These are phyloP conservation scores for Gremmenia infestans DNA, from an alignment of 2,329 filamentous ascomycete genomes.

Conservation along the genomic window DNA sequence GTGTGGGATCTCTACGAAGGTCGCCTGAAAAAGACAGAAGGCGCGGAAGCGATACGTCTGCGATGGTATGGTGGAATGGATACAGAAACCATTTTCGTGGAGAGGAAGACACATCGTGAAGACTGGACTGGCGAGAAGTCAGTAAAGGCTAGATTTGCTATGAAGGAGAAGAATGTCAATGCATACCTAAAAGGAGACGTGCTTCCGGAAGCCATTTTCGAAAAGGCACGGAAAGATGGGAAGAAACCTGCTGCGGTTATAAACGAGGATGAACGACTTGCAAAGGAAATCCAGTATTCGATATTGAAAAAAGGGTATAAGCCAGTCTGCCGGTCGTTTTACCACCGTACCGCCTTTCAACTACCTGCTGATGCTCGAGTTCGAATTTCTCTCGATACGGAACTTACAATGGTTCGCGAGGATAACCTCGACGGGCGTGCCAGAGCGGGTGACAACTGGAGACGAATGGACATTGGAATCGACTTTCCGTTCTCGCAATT, in stretches of 20 bases:
- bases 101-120: constrained; percentile 96
- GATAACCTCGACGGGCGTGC: constrained; percentile 82
- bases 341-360: constrained; percentile 97
- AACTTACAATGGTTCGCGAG: constrained; percentile 90
- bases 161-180: constrained; percentile 98
- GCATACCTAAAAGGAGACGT: constrained; percentile 79
- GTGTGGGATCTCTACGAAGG: constrained; percentile 94
- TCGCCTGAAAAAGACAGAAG: constrained; percentile 94
- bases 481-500: constrained; percentile 92
- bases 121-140: constrained; percentile 99
- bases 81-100: constrained; percentile 90
- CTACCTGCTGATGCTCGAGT: constrained; percentile 93
- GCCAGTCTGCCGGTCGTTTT: constrained; percentile 92
- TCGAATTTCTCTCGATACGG: constrained; percentile 93
- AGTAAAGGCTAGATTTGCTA: constrained; percentile 90
- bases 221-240: constrained; percentile 91
- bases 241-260: constrained; percentile 93
- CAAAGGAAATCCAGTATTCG: constrained; percentile 89
- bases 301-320: constrained; percentile 80
- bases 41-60: constrained; percentile 91
- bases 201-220: constrained; percentile 83
- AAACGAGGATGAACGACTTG: constrained; percentile 82
- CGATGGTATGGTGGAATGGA: constrained; percentile 98
- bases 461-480: constrained; percentile 94
- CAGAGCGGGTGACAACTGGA: constrained; percentile 85